Conservation (phyloP, 2,329 filamentous ascomycete genomes). For the Aspergillus amoenus region DNA sequence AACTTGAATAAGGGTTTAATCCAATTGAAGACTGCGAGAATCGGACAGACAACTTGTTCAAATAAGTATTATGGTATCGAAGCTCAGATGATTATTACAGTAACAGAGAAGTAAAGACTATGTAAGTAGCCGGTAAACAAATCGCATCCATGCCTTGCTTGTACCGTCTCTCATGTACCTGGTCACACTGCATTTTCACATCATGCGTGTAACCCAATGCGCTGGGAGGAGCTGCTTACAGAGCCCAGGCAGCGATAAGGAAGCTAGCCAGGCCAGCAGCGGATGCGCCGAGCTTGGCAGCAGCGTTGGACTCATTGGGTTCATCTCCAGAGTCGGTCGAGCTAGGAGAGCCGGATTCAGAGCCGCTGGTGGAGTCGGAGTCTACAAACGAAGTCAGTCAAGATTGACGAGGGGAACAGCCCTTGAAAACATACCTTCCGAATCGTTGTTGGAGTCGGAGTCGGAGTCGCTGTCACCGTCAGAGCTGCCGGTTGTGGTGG, state of each 20-base stretch:
- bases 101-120: constrained; percentile 11
- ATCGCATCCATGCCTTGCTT: constrained; percentile 6
- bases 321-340: constrained; percentile 14
- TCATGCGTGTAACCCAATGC: not conserved
- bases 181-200: not conserved
- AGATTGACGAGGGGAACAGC: not conserved
- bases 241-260: constrained; percentile 36
- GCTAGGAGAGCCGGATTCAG: constrained; percentile 16
- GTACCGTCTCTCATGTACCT: constrained; percentile 1
- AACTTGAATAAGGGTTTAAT: not conserved
- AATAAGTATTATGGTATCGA: constrained; percentile 3
- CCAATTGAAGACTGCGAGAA: not conserved
- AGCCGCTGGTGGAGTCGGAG: constrained; percentile 16
- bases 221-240: constrained; percentile 25
- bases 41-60: not conserved
- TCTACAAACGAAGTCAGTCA: not conserved
- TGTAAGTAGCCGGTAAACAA: constrained; percentile 10
- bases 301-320: constrained; percentile 30
- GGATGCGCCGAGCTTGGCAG: constrained; percentile 33
- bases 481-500: constrained; percentile 22
- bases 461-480: constrained; percentile 17
- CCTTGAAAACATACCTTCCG: not conserved
- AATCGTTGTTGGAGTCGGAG: not conserved
- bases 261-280: constrained; percentile 36
- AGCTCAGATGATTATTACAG: constrained; percentile 9